These are phyloP conservation scores for Aphelidium insulamus DNA, from an alignment of 371 early-diverging fungal species.

Conservation along the genomic window DNA sequence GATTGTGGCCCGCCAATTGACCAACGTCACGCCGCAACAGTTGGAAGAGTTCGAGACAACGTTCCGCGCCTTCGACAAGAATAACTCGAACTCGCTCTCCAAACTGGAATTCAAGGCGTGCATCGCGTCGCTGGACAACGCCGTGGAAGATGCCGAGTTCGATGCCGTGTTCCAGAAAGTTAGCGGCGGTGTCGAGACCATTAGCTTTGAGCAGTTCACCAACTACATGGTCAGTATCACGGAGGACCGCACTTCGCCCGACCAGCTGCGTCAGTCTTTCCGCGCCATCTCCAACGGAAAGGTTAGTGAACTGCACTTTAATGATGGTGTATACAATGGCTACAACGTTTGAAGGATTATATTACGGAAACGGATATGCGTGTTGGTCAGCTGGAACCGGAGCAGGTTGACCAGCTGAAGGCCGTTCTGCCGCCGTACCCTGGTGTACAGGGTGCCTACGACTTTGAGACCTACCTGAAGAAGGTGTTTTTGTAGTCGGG, in stretches of 20 bases:
- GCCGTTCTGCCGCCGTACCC: conserved; percentile 36
- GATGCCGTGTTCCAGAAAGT: conserved; percentile 36
- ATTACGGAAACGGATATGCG: conserved; percentile 46
- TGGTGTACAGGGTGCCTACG: conserved; percentile 26
- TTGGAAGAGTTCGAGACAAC: conserved; percentile 77
- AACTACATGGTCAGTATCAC: conserved; percentile 61
- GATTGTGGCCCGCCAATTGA: conserved; percentile 65
- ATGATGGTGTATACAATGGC: conserved; percentile 5
- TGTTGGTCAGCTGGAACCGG: conserved; percentile 33
- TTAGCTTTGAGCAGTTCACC: conserved; percentile 72
- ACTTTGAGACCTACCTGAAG: conserved; percentile 41
- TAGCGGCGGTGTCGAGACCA: conserved; percentile 26
- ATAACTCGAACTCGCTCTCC: conserved; percentile 44
- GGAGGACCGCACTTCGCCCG: conserved; percentile 74
- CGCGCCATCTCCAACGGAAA: conserved; percentile 60
- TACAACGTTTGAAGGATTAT: conserved; percentile 17
- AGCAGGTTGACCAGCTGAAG: conserved; percentile 45
- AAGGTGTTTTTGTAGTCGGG: conserved; percentile 30
- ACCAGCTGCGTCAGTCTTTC: conserved; percentile 68
- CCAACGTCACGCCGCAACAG: conserved; percentile 75
- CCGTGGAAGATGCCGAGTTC: conserved; percentile 40
- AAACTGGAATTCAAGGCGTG: conserved; percentile 63
- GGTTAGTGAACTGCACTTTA: conserved; percentile 3
- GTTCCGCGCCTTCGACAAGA: conserved; percentile 72
- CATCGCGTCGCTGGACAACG: conserved; percentile 57